These are phyloP conservation scores for Dipteronia dyeriana DNA, from an alignment of 345 rosid genomes.

Conservation along the genomic window DNA sequence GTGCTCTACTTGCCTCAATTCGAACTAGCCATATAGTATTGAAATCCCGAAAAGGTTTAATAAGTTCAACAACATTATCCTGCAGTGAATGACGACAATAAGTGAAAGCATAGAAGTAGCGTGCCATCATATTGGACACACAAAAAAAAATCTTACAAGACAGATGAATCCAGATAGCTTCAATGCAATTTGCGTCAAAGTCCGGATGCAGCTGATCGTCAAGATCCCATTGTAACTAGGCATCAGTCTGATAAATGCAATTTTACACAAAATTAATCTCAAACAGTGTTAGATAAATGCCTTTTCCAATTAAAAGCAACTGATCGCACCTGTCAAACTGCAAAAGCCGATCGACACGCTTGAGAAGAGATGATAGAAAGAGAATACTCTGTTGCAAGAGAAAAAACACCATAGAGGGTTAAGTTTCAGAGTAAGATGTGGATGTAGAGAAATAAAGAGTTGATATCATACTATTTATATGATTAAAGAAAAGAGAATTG, in stretches of 20 bases:
- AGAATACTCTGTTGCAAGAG: constrained; percentile 66
- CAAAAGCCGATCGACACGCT: constrained; percentile 90
- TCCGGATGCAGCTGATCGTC: constrained; percentile 89
- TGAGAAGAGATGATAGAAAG: constrained; percentile 87
- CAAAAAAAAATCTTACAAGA: constrained; percentile 47
- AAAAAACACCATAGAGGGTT: constrained; percentile 1
- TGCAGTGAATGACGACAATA: constrained; percentile 34
- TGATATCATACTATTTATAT: not conserved
- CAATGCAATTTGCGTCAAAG: constrained; percentile 78
- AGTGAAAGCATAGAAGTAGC: constrained; percentile 21
- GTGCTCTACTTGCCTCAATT: constrained; percentile 89
- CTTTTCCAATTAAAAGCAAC: constrained; percentile 15
- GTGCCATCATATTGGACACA: constrained; percentile 7
- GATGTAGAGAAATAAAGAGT: constrained; percentile 8
- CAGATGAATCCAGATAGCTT: constrained; percentile 80
- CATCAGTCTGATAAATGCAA: constrained; percentile 65
- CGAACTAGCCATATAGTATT: constrained; percentile 72
- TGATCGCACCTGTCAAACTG: constrained; percentile 83
- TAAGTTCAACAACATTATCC: constrained; percentile 77
- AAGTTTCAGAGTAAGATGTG: constrained; percentile 18
- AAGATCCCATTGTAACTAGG: constrained; percentile 94
- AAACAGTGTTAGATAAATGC: not conserved
- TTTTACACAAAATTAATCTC: constrained; percentile 11
- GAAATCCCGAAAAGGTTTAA: constrained; percentile 68
- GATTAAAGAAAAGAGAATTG: not conserved